Conservation (phyloP, 169 alveolate genomes). For the Plasmodium yoelii region DNA sequence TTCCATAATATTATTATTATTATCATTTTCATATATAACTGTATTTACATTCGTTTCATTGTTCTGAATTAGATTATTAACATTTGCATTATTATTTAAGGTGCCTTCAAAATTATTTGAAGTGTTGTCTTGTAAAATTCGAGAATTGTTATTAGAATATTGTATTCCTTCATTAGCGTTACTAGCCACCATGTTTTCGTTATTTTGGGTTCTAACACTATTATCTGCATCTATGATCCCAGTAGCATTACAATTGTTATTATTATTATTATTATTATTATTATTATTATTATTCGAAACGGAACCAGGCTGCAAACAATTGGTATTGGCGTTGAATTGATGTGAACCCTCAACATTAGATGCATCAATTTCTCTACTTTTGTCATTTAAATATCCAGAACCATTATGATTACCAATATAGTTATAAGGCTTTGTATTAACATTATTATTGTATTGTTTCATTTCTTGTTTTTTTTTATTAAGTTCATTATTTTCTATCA, state of each 20-base stretch:
- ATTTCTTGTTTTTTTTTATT: conserved; percentile 33
- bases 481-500: conserved; percentile 12
- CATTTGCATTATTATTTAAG: too few species aligned
- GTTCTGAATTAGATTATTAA: too few species aligned
- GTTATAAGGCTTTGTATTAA: background rate
- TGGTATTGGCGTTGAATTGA: too few species aligned
- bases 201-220: background rate
- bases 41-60: too few species aligned
- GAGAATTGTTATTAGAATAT: too few species aligned
- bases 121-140: too few species aligned
- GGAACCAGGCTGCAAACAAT: background rate
- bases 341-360: too few species aligned
- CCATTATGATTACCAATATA: background rate
- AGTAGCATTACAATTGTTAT: background rate
- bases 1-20: background rate
- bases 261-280: background rate
- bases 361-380: background rate
- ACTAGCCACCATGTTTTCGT: too few species aligned
- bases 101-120: too few species aligned
- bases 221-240: background rate
- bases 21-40: background rate
- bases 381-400: background rate
- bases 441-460: background rate
- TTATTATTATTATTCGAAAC: background rate
- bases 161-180: too few species aligned